Evolutionary conservation across 2,329 filamentous ascomycete genomes (phyloP), one percentile per base, ranked within the genome.

Genomic region (Aspergillus bombycis): DNA sequence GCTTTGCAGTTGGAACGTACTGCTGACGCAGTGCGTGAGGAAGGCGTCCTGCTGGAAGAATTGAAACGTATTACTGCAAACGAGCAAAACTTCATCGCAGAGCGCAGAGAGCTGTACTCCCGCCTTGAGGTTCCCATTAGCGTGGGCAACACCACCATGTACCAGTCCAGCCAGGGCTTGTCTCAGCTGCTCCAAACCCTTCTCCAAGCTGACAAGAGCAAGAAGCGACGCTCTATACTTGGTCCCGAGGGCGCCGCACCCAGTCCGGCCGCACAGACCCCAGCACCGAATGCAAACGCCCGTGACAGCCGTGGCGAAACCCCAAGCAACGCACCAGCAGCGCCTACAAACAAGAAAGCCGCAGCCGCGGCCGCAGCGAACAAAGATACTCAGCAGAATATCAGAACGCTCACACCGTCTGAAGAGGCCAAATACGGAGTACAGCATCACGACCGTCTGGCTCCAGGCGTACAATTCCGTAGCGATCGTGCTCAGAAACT

Each of bases 21-120:
- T 10, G 89, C 89, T 66, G 93, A 97, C 67, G 94, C 99, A 78
- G 91, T 94, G 30, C 89, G 92, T 66, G 95, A 99, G 77, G 95
- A 99, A 79, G 91, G 96, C 71, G 90, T 92, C 38, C 82, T 99
- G 3, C 85, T 99, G 21, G 86, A 94, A 63, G 95, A 99, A 75
- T 87, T 99, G 61, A 93, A 96, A 73, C 90, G 95, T 63, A 98
- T 99, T 68, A 87, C 96, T 72, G 89, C 91, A 66, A 89, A 93
- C 64, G 92, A 94, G 67, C 91, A 95, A 69, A 89, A 88, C 62
- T 90, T 98, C 74, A 92, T 96, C 74, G 89, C 92, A 68, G 93
- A 97, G 75, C 90, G 95, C 60, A 88, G 90, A 69, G 94, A 97
- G 75, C 86, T 96, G 52, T 97, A 94, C 79, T 87, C 88, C 67